These are phyloP conservation scores for Penicillium sp. DNA, from an alignment of 2,329 filamentous ascomycete genomes.

Conservation along the genomic window DNA sequence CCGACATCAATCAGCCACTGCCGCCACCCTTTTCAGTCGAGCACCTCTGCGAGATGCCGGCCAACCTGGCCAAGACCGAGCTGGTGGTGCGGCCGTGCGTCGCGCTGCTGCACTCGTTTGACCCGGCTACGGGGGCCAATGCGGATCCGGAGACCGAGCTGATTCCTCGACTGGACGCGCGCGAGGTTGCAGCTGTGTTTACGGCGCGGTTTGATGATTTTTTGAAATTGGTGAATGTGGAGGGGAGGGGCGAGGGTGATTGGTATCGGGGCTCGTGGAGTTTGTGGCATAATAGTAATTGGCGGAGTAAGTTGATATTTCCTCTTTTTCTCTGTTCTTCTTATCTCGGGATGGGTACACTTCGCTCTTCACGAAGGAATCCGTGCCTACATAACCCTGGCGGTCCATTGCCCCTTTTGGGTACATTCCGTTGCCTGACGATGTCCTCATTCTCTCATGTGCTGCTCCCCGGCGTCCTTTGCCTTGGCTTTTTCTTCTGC, in stretches of 20 bases:
- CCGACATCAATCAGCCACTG: slow-evolving; percentile 67
- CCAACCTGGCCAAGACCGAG: slow-evolving; percentile 71
- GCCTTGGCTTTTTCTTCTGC: background rate
- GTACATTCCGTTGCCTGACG: background rate
- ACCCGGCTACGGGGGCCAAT: slow-evolving; percentile 43
- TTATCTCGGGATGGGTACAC: background rate
- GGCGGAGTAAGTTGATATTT: slow-evolving; percentile 56
- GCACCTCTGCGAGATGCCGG: slow-evolving; percentile 81
- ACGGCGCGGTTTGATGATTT: slow-evolving; percentile 87
- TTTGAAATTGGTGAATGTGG: slow-evolving; percentile 61
- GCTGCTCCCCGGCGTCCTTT: background rate
- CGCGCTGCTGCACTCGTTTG: slow-evolving; percentile 70
- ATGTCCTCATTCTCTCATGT: background rate
- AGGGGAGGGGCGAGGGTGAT: slow-evolving; percentile 48
- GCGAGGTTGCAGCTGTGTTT: slow-evolving; percentile 92
- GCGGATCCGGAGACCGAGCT: slow-evolving; percentile 67
- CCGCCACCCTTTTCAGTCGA: slow-evolving; percentile 81
- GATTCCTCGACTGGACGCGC: slow-evolving; percentile 79
- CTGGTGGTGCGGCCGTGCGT: slow-evolving; percentile 75
- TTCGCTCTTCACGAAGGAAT: background rate
- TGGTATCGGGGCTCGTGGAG: slow-evolving; percentile 90
- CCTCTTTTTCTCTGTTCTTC: slow-evolving; percentile 1
- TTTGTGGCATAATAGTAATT: slow-evolving; percentile 73
- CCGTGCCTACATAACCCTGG: background rate
- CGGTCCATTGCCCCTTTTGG: background rate